Evolutionary conservation across 805 yeast species (phyloP).

Genomic region (Martiniozyma abietophila): DNA sequence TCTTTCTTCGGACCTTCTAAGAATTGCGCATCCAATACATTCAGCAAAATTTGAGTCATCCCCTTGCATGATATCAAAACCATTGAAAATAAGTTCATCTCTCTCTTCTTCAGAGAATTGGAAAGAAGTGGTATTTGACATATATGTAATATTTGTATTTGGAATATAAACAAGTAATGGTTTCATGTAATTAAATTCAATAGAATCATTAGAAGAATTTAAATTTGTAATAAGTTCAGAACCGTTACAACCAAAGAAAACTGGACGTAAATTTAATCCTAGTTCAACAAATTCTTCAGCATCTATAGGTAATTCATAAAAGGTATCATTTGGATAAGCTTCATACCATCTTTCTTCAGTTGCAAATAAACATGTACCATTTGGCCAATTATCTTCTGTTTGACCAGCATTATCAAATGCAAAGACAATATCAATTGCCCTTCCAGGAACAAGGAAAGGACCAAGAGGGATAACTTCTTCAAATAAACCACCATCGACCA

Average conservation of each 20-base stretch:
- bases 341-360: slow-evolving; percentile 41
- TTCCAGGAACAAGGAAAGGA: slow-evolving; percentile 50
- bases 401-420: slow-evolving; percentile 62
- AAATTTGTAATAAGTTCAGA: slow-evolving; percentile 35
- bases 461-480: slow-evolving; percentile 53
- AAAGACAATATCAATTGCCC: slow-evolving; percentile 52
- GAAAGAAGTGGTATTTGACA: slow-evolving; percentile 56
- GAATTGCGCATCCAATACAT: slow-evolving; percentile 75
- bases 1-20: slow-evolving; percentile 68
- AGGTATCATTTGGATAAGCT: slow-evolving; percentile 44
- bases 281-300: slow-evolving; percentile 42
- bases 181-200: slow-evolving; percentile 32
- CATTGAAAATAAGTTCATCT: slow-evolving; percentile 54
- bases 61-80: slow-evolving; percentile 59
- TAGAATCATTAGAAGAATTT: slow-evolving; percentile 11
- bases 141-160: slow-evolving; percentile 48
- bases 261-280: slow-evolving; percentile 55
- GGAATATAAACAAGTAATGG: slow-evolving; percentile 73
- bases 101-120: slow-evolving; percentile 51
- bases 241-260: slow-evolving; percentile 76
- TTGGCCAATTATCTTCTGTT: slow-evolving; percentile 50
- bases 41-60: slow-evolving; percentile 56
- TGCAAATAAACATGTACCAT: slow-evolving; percentile 45
- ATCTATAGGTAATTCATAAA: slow-evolving; percentile 64
- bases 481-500: slow-evolving; percentile 28